Evolutionary conservation across 2,329 filamentous ascomycete genomes (phyloP), one percentile per base, ranked within the genome.

Genomic region (Paecilomyces variotii): DNA sequence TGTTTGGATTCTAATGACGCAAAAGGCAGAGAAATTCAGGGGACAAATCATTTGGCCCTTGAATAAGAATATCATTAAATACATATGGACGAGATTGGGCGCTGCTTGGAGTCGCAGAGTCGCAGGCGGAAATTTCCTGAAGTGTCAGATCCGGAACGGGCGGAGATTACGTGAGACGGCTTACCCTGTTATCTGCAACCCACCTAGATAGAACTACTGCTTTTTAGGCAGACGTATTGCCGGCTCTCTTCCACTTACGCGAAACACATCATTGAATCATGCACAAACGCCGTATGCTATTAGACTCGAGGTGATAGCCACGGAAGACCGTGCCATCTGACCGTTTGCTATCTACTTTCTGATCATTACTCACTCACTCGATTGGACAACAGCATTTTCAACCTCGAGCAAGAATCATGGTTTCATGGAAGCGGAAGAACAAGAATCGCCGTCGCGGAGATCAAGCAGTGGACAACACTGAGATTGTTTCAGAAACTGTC

Each of bases 391-490:
- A 61, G 3, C 9, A 19, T 45, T 19, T 19, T 45, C 39, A 19
- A 14, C n/a, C 2, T 45, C 39, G 39, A n/a, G 39, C n/a, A n/a
- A 45, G 39, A 45, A 45, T n/a, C 5, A 65, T 67, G 65, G 59
- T 63, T 52, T 64, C 62, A 52, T 67, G 65, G 65, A 65, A 63
- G 54, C 64, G 63, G 59, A 65, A 58, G 57, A 58, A 61, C 32
- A 65, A 60, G 28, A 27, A 55, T 14, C 58, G 56, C 7, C 28
- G 59, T 4, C 60, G 60, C 27, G 57, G 60, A 51, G 61, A 65
- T 27, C 53, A 26, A 25, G 11, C 58, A n/a, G 27, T 34, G 1
- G 34, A 52, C 2, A 56, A 56, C 14, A 28, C 50, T 12, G 61
- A 56, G 24, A 55, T 54, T 0, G 60, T 59, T 4, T 60, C 63